These are phyloP conservation scores for Pelargonium myrrhifolium DNA, from an alignment of 441 rosid genomes.

Conservation along the genomic window DNA sequence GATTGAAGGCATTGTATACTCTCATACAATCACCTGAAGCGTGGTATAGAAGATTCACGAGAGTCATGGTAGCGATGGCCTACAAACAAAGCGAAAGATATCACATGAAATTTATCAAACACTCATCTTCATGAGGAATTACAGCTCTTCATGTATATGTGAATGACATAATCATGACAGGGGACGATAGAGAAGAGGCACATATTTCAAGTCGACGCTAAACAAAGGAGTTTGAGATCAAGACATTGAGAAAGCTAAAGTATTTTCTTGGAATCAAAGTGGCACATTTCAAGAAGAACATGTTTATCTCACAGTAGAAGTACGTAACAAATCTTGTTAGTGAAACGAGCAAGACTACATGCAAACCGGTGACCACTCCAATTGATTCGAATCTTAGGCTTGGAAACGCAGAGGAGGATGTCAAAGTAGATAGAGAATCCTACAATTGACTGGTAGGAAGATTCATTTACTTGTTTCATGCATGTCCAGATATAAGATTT, in stretches of 20 bases:
- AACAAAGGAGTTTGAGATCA: background rate
- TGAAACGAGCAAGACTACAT: background rate
- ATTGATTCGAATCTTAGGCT: background rate
- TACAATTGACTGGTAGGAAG: background rate
- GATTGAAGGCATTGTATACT: background rate
- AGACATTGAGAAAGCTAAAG: background rate
- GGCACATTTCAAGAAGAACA: background rate
- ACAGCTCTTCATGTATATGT: background rate
- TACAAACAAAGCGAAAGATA: background rate
- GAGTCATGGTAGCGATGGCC: background rate
- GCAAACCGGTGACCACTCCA: background rate
- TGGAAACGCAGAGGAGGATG: background rate
- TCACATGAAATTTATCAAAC: background rate
- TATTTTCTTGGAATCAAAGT: background rate
- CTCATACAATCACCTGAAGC: background rate
- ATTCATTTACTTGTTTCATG: constrained; percentile 1
- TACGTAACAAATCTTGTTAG: background rate
- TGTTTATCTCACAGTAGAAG: background rate
- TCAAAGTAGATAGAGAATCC: background rate
- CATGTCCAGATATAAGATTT: background rate
- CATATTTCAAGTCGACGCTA: no score
- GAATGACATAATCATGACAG: background rate
- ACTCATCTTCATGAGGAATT: background rate
- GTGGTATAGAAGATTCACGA: background rate
- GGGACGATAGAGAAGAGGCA: background rate